These are phyloP conservation scores for Volvox reticuliferus DNA, from an alignment of 139 green algal species.

Conservation along the genomic window DNA sequence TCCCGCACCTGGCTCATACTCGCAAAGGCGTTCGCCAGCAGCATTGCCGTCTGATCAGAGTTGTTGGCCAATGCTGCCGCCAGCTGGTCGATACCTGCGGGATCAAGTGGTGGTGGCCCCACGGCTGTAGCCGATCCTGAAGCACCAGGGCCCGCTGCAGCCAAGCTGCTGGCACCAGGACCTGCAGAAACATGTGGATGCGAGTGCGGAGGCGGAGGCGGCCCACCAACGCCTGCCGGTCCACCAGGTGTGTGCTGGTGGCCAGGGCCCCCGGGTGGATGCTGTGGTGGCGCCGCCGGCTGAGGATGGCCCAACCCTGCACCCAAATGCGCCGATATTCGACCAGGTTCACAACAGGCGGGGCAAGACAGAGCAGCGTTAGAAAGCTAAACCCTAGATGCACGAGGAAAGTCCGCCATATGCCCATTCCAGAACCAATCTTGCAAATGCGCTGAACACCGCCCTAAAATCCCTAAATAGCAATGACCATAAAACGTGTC, in stretches of 20 bases:
- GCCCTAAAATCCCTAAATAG: no score
- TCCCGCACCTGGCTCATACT: conserved; percentile 43
- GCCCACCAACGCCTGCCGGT: background rate
- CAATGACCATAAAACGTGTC: no score
- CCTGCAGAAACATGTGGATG: background rate
- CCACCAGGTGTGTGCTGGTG: background rate
- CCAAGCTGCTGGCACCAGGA: background rate
- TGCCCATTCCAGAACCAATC: no score
- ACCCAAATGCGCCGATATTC: no score
- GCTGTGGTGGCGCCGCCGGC: background rate
- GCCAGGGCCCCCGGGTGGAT: background rate
- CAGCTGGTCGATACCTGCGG: conserved; percentile 33
- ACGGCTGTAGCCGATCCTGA: background rate
- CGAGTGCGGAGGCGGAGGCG: background rate
- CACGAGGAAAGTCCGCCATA: no score
- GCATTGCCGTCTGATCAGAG: conserved; percentile 30
- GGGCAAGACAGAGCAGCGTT: no score
- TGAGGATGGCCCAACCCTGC: background rate
- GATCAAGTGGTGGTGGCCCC: background rate
- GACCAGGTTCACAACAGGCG: no score
- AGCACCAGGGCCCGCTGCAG: background rate
- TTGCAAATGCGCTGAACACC: no score
- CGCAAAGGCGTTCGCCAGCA: conserved; percentile 40
- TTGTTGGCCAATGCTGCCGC: conserved; percentile 41
- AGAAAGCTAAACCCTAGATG: no score